Conservation (phyloP, 2,329 filamentous ascomycete genomes). For the Helicocarpus griseus region DNA sequence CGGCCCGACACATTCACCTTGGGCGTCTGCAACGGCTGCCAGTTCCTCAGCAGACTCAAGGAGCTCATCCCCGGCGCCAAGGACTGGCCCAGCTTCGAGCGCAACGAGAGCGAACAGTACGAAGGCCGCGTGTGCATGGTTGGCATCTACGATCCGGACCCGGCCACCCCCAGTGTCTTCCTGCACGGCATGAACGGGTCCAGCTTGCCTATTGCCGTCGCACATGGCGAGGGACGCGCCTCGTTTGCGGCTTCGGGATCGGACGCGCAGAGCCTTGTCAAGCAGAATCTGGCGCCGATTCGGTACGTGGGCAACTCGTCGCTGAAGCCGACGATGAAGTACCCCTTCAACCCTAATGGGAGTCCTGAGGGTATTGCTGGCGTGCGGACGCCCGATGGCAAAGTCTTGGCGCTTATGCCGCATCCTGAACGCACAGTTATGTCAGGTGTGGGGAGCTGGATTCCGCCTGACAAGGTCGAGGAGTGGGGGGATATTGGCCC, state of each 20-base stretch:
- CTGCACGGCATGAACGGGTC: constrained; percentile 79
- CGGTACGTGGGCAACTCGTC: constrained; percentile 79
- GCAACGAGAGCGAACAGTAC: constrained; percentile 80
- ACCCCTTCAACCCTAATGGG: constrained; percentile 86
- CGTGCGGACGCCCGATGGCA: constrained; percentile 65
- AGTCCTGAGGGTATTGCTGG: constrained; percentile 73
- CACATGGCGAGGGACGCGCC: constrained; percentile 85
- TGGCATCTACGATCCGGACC: constrained; percentile 56
- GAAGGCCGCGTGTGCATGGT: constrained; percentile 84
- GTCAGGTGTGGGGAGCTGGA: constrained; percentile 66
- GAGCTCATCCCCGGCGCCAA: constrained; percentile 74
- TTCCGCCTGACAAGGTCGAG: constrained; percentile 51
- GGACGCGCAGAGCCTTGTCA: constrained; percentile 44
- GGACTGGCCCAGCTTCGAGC: constrained; percentile 76
- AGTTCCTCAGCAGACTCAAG: constrained; percentile 79
- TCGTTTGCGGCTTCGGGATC: constrained; percentile 47
- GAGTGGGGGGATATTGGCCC: constrained; percentile 75
- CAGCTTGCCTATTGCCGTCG: constrained; percentile 73
- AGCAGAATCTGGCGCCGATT: constrained; percentile 62
- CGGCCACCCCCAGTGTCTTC: constrained; percentile 62
- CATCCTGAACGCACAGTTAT: constrained; percentile 86
- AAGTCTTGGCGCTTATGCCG: constrained; percentile 84
- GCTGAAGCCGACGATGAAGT: constrained; percentile 60
- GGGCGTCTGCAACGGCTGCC: constrained; percentile 95
- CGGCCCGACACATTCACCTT: constrained; percentile 83